Evolutionary conservation across 2,329 filamentous ascomycete species (phyloP).

Genomic region (Dryadomyces quercivorus): DNA sequence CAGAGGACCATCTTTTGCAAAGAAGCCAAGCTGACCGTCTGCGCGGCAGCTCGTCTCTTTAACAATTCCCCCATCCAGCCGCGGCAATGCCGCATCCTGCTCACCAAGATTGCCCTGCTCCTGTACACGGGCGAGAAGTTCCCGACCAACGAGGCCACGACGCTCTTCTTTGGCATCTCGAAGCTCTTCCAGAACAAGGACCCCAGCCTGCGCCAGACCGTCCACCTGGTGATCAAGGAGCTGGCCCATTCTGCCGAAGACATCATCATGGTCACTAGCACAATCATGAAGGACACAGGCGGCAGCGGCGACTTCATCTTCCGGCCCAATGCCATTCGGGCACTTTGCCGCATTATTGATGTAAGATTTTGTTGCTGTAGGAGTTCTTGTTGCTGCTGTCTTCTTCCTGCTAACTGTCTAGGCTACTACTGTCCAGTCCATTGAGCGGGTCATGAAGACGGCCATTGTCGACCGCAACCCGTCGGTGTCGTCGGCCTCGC

Average conservation of each 20-base stretch:
- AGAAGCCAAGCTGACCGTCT: too few species aligned
- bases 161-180: conserved; percentile 96
- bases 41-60: conserved; percentile 84
- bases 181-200: conserved; percentile 99
- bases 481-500: conserved; percentile 87
- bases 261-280: conserved; percentile 99
- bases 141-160: conserved; percentile 92
- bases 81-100: conserved; percentile 89
- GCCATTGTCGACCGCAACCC: conserved; percentile 99
- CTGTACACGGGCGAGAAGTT: conserved; percentile 96
- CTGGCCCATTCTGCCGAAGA: conserved; percentile 90
- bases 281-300: conserved; percentile 98
- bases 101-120: conserved; percentile 94
- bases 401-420: conserved; percentile 22
- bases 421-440: conserved; percentile 91
- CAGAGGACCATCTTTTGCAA: conserved; percentile 11
- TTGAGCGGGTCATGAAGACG: conserved; percentile 97
- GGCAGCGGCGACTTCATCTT: conserved; percentile 90
- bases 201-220: conserved; percentile 95
- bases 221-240: conserved; percentile 97
- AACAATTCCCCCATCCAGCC: conserved; percentile 96
- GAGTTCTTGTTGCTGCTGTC: background rate
- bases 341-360: conserved; percentile 91
- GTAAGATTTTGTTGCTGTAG: background rate
- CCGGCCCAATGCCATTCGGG: conserved; percentile 89